Evolutionary conservation across 768 basidiomycete genomes (phyloP).

Genomic region (Tubosaeta sp.): DNA sequence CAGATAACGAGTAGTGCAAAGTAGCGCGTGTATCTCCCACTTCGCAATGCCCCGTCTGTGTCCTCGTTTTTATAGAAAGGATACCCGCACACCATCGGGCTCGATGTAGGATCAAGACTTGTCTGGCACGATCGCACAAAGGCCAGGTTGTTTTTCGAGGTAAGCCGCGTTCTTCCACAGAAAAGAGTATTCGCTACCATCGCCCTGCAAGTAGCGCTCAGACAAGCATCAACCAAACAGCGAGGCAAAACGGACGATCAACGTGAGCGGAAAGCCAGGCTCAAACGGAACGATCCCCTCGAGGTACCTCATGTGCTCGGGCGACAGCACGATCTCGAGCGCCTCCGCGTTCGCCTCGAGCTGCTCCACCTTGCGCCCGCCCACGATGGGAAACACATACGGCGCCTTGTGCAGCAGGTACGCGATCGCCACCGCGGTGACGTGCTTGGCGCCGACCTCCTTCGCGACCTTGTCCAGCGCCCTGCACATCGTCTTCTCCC

Average conservation of each 20-base stretch:
- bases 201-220: slow-evolving; percentile 18
- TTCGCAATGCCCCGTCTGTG: no score
- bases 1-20: no score
- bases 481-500: slow-evolving; percentile 38
- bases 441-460: slow-evolving; percentile 44
- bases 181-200: slow-evolving; percentile 20
- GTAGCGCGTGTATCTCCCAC: no score
- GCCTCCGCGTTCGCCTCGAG: slow-evolving; percentile 48
- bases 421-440: slow-evolving; percentile 42
- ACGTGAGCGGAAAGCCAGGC: slow-evolving; percentile 38
- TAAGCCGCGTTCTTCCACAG: slow-evolving; percentile 13
- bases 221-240: background rate
- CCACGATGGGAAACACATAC: slow-evolving; percentile 50
- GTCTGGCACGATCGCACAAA: slow-evolving; percentile 4
- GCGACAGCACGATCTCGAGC: slow-evolving; percentile 41
- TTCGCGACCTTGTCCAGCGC: slow-evolving; percentile 49
- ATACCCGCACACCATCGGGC: background rate
- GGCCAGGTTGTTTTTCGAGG: slow-evolving; percentile 17
- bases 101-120: background rate
- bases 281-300: slow-evolving; percentile 43
- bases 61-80: no score
- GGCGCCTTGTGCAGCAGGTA: slow-evolving; percentile 53
- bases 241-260: slow-evolving; percentile 27
- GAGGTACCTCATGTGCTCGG: slow-evolving; percentile 43
- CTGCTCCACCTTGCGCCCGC: slow-evolving; percentile 50